phyloP scores from a whole-genome alignment of 2,329 filamentous ascomycete genomes.

The Fusarium sp. region DNA sequence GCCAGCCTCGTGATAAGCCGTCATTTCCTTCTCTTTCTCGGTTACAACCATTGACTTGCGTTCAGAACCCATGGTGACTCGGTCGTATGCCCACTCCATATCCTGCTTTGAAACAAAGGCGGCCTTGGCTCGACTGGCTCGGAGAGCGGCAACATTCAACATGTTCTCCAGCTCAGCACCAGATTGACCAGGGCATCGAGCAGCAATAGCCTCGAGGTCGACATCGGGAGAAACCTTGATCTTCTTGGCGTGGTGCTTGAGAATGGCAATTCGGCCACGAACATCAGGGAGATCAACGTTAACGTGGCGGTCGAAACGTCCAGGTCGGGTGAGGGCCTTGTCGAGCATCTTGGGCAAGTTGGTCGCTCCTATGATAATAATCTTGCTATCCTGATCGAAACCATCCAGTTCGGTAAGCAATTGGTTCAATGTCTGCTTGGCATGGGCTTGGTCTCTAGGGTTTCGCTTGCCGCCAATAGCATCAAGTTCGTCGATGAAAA shows the following conservation, averaged over 20 bases:
- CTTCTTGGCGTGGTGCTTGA: slow-evolving; percentile 93
- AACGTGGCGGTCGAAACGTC: slow-evolving; percentile 95
- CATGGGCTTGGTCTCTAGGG: slow-evolving; percentile 90
- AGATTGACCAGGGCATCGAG: slow-evolving; percentile 90
- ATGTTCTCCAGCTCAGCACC: slow-evolving; percentile 97
- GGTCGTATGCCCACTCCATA: slow-evolving; percentile 98
- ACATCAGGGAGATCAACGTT: slow-evolving; percentile 91
- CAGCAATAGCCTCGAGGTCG: slow-evolving; percentile 84
- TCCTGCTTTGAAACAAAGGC: slow-evolving; percentile 80
- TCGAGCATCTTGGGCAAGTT: slow-evolving; percentile 96
- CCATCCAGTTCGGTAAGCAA: slow-evolving; percentile 96
- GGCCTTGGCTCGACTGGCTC: slow-evolving; percentile 88
- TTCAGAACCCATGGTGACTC: slow-evolving; percentile 97
- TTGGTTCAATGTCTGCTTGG: slow-evolving; percentile 98
- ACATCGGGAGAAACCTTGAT: slow-evolving; percentile 84
- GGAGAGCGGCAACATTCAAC: slow-evolving; percentile 94
- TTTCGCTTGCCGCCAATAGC: slow-evolving; percentile 96
- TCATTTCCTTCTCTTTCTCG: slow-evolving; percentile 93
- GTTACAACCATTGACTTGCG: slow-evolving; percentile 89
- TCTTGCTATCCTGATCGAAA: slow-evolving; percentile 92
- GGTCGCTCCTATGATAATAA: slow-evolving; percentile 95
- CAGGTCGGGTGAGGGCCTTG: slow-evolving; percentile 92
- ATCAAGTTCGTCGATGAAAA: slow-evolving; percentile 95
- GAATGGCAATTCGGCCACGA: slow-evolving; percentile 88
- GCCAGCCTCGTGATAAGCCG: slow-evolving; percentile 96